A percentile compares a stretch with the other conserved stretches of the same genome.
phyloP scores from a whole-genome alignment of 768 basidiomycete genomes.

The Leccinum obscurum region DNA sequence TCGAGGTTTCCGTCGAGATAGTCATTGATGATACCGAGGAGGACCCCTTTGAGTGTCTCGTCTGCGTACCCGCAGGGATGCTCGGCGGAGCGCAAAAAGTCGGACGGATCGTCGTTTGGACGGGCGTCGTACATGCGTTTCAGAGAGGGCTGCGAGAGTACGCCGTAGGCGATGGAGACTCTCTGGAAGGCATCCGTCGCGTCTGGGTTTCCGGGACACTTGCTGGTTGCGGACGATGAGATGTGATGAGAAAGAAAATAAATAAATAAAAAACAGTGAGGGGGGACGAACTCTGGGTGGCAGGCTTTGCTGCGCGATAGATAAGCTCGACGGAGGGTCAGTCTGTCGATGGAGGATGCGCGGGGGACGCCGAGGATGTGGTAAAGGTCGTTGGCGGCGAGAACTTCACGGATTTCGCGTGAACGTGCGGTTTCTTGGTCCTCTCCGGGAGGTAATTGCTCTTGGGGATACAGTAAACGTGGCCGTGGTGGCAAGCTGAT shows the following conservation, averaged over 20 bases:
- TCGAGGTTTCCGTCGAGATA: slow-evolving; percentile 88
- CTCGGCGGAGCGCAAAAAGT: slow-evolving; percentile 51
- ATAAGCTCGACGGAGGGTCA: slow-evolving; percentile 72
- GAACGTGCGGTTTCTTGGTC: slow-evolving; percentile 13
- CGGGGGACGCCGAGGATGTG: slow-evolving; percentile 65
- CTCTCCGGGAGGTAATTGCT: slow-evolving; percentile 4
- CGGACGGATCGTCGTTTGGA: slow-evolving; percentile 40
- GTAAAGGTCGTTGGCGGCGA: slow-evolving; percentile 68
- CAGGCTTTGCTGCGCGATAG: slow-evolving; percentile 72
- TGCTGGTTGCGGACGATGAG: slow-evolving; percentile 45
- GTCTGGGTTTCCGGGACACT: slow-evolving; percentile 71
- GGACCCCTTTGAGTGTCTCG: slow-evolving; percentile 75
- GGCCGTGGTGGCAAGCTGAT: slow-evolving; percentile 30
- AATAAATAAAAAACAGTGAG: neutral
- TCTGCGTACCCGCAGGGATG: slow-evolving; percentile 61
- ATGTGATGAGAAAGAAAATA: neutral
- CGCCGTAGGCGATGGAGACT: slow-evolving; percentile 80
- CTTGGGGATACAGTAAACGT: slow-evolving; percentile 12
- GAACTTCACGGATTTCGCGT: slow-evolving; percentile 43
- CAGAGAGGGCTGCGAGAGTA: slow-evolving; percentile 71
- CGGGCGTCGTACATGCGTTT: slow-evolving; percentile 68
- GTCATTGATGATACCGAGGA: slow-evolving; percentile 75
- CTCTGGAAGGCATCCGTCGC: slow-evolving; percentile 87
- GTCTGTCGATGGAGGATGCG: slow-evolving; percentile 51
- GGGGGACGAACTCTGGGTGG: slow-evolving; percentile 78